Conservation (phyloP, 495 filamentous ascomycete species). For the Schizothecium vesticola region DNA sequence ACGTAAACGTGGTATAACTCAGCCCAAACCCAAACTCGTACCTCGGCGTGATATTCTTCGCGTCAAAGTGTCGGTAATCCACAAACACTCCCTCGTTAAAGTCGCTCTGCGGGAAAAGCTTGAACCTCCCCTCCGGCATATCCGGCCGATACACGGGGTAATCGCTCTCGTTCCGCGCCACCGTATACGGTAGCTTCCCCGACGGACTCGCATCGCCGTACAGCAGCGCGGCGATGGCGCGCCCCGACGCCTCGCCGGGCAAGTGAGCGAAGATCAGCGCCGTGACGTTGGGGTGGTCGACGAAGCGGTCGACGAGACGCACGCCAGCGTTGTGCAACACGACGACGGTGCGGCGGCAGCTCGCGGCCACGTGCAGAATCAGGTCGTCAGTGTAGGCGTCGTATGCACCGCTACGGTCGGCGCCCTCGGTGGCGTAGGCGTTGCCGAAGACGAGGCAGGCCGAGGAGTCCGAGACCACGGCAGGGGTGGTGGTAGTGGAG, state of each 20-base stretch:
- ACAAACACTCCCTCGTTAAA: conserved; percentile 62
- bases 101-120: conserved; percentile 51
- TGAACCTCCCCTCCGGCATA: conserved; percentile 29
- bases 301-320: conserved; percentile 52
- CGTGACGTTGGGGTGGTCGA: conserved; percentile 58
- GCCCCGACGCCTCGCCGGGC: conserved; percentile 57
- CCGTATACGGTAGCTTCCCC: conserved; percentile 66
- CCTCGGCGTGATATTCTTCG: conserved; percentile 54
- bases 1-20: conserved; percentile 61
- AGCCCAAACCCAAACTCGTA: conserved; percentile 72
- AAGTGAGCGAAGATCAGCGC: conserved; percentile 57
- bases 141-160: conserved; percentile 46
- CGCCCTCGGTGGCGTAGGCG: conserved; percentile 52
- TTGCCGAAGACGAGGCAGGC: conserved; percentile 64
- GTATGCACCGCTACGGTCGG: conserved; percentile 36
- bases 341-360: conserved; percentile 58
- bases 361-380: conserved; percentile 49
- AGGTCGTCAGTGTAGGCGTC: conserved; percentile 54
- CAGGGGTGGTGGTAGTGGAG: conserved; percentile 28
- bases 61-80: conserved; percentile 65
- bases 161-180: conserved; percentile 58
- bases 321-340: conserved; percentile 57
- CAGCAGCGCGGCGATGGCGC: conserved; percentile 51
- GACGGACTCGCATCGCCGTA: conserved; percentile 56
- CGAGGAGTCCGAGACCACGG: conserved; percentile 50